Conservation (phyloP, 352 stramenopile genomes). For the Thalassiosira pacifica region DNA sequence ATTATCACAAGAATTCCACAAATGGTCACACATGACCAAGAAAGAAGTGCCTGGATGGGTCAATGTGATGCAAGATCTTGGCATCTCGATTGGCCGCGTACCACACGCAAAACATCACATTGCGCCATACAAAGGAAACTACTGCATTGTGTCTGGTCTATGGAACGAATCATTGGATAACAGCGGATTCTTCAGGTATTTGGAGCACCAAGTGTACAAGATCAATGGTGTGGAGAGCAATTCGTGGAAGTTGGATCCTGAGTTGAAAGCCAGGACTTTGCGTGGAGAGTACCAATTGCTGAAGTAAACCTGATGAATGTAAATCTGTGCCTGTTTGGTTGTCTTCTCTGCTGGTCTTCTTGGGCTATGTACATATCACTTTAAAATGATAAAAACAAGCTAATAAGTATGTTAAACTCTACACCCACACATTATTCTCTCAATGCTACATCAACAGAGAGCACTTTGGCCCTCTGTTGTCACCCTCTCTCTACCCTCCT, state of each 20-base stretch:
- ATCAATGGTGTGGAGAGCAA: constrained; percentile 85
- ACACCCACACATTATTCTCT: no score
- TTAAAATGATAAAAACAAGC: no score
- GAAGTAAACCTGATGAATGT: not conserved
- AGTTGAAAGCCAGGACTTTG: constrained; percentile 75
- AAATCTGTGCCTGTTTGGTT: no score
- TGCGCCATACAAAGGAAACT: constrained; percentile 86
- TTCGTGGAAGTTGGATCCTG: constrained; percentile 83
- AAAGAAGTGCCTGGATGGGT: constrained; percentile 68
- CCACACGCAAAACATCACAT: constrained; percentile 84
- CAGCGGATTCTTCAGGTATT: constrained; percentile 81
- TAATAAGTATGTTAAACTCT: no score
- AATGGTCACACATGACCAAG: constrained; percentile 84
- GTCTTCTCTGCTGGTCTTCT: no score
- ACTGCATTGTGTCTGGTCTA: constrained; percentile 85
- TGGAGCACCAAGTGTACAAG: constrained; percentile 83
- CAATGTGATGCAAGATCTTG: constrained; percentile 74
- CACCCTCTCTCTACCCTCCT: no score
- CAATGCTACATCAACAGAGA: no score
- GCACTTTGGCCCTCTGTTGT: no score
- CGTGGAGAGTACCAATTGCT: constrained; percentile 77
- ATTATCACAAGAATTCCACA: constrained; percentile 87
- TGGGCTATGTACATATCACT: no score
- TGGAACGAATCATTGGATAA: constrained; percentile 82
- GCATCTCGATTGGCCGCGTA: constrained; percentile 72